Base-by-base conservation (phyloP, 768 basidiomycete genomes). In the Calocybe cyanea region DNA sequence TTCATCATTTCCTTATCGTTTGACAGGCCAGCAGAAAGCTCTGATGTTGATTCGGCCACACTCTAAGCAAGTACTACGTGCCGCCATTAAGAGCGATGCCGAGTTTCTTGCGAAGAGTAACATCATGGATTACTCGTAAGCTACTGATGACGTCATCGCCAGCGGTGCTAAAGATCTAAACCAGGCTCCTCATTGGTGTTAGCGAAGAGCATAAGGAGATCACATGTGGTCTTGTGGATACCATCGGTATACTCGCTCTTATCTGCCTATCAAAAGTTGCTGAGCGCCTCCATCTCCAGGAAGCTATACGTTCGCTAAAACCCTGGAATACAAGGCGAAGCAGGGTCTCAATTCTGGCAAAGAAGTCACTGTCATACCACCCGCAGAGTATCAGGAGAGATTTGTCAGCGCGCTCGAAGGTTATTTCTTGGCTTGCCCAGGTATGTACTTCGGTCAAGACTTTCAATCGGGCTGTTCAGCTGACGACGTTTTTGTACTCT, bases 111-210 rank as follows among this genome's bases (percentile, higher is more conserved):
- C 84, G 0, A 75, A 66, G 55, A 85, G 82, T 54, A 87, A 87
- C 50, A 87, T 91, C 55, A 90, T 91, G 85, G 89, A 92, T 57
- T 92, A 90, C 54, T 88, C 86, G 81, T 85, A 55, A 49, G 82
- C 18, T 41, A 7, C 24, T 28, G 14, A n/a, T 4, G 14, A n/a
- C 20, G n/a, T 20, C 21, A 30, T 20, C 41, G 36, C 31, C 21
- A 28, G 2, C 14, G 10, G 33, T 15, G 41, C 6, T 45, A 32
- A 13, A 38, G 36, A 19, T 8, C 28, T 30, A 28, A 28, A 6
- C 10, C 19, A 86, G 84, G 7, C 73, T 92, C 18, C 70, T 92
- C 4, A 72, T 92, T 2, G 87, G 87, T 7, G 70, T 92, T 7
- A 84, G 89, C 52, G 74, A 80, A 43, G 72, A 76, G 45, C 69